These are phyloP conservation scores for Rhizophora apiculata DNA, from an alignment of 345 rosid genomes.

Conservation along the genomic window DNA sequence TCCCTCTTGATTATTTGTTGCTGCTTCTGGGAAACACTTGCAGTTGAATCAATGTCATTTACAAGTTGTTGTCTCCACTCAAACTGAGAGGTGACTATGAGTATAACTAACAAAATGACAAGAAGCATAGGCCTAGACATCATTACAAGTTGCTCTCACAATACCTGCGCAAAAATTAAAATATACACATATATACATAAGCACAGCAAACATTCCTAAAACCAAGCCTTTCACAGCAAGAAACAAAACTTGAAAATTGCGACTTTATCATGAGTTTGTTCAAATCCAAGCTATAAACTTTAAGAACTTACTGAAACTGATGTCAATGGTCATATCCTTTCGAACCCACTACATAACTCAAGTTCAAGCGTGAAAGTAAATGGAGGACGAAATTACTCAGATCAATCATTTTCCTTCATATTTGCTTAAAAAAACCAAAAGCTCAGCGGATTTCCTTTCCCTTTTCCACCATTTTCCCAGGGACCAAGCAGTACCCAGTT, in stretches of 20 bases:
- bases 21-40: conserved; percentile 53
- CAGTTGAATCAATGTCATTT: conserved; percentile 52
- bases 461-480: neutral
- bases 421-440: no score
- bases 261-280: no score
- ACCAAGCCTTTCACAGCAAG: no score
- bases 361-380: neutral
- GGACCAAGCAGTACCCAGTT: conserved; percentile 2
- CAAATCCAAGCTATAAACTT: no score
- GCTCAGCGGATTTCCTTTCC: neutral
- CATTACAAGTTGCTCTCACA: conserved; percentile 26
- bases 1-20: conserved; percentile 50
- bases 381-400: no score
- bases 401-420: neutral
- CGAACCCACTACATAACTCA: neutral
- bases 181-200: neutral
- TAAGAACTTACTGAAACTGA: no score
- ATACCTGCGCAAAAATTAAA: conserved; percentile 34
- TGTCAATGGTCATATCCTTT: no score
- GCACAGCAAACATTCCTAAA: neutral
- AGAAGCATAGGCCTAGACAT: conserved; percentile 85
- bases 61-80: conserved; percentile 91
- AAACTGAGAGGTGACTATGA: conserved; percentile 80
- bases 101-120: conserved; percentile 62
- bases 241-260: no score